A percentile compares a stretch with the other conserved stretches of the same genome.
These are phyloP conservation scores for Aspergillus affinis DNA, from an alignment of 495 filamentous ascomycete species.

Conservation along the genomic window DNA sequence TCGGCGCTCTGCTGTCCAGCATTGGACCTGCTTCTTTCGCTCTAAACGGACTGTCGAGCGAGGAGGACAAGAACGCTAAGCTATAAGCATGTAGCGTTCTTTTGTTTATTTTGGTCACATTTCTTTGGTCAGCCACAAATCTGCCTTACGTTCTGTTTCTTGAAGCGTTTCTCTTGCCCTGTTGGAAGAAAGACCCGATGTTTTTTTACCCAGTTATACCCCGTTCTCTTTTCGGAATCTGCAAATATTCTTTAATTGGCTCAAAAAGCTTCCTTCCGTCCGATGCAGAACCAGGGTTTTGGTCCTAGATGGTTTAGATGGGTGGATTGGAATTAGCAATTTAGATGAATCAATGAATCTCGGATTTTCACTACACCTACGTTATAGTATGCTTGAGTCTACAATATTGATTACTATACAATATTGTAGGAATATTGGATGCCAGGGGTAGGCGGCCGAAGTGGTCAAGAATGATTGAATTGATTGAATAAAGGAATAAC, in stretches of 20 bases:
- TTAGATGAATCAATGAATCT: neutral
- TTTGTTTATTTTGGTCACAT: slow-evolving; percentile 9
- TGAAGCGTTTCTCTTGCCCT: neutral
- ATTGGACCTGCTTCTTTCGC: slow-evolving; percentile 35
- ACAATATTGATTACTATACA: neutral
- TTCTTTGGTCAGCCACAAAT: slow-evolving; percentile 2
- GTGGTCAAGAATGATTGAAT: too few relatives aligned
- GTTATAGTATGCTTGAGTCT: neutral
- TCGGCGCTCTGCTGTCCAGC: slow-evolving; percentile 46
- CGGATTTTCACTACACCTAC: neutral
- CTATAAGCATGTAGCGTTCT: slow-evolving; percentile 33
- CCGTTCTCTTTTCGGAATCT: neutral
- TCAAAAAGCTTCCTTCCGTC: neutral
- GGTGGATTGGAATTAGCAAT: neutral
- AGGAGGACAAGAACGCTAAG: slow-evolving; percentile 43
- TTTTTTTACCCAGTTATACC: neutral
- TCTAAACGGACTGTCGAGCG: slow-evolving; percentile 30
- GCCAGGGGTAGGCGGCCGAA: too few relatives aligned
- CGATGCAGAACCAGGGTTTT: neutral
- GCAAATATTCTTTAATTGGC: neutral
- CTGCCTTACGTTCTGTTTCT: slow-evolving; percentile 3
- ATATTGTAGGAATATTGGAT: too few relatives aligned
- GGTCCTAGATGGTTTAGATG: neutral
- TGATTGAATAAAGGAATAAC: too few relatives aligned
- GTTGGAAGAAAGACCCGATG: too few relatives aligned